Base-by-base conservation (phyloP, 139 green algal genomes). In the Medakamo hakoo region DNA sequence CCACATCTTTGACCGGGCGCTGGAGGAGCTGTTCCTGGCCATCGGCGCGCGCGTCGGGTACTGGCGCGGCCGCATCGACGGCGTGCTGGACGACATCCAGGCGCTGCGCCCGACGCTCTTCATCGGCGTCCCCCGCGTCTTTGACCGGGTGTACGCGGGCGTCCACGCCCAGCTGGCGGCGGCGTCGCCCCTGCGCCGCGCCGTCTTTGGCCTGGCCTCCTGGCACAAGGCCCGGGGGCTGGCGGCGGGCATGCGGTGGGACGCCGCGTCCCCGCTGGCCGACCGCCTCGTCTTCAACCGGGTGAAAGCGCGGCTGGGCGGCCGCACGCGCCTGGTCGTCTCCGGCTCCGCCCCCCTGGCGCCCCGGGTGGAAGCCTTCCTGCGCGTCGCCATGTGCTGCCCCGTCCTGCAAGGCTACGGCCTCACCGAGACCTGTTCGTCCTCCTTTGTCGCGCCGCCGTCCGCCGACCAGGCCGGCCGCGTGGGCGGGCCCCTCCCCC, bases 121-220 rank as follows among this genome's bases (percentile, higher is more conserved):
- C 73, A 70, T 83, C 57, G 92, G 90, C 26, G 92, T 98, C 68
- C 92, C 92, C 0, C 81, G 92, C 49, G 88, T 98, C 19, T 98
- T 92, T 73, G 92, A 98, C 72, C 79, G 89, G 70, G 95, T 98
- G 76, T 95, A 96, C 77, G 60, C 68, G 3, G 74, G 84, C 56
- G 81, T 89, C 32, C 78, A 79, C 55, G 29, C 32, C 29, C 75
- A 86, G 71, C 72, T 86, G 62, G 55, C 64, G 21, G 60, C 59
- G 28, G 29, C 59, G 9, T 27, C 24, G 2, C 22, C 4, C 30
- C 24, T 40, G 24, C 60, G 22, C 40, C 60, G 30, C 29, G 31
- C 31, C 31, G n/a, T 26, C 19, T 56, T 27, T n/a, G 27, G 3
- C 3, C 22, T 49, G 4, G 26, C 28, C 20, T 30, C 49, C 3